Base-by-base conservation (phyloP, 1,284 basidiomycete species). In the Melampsora occidentalis region DNA sequence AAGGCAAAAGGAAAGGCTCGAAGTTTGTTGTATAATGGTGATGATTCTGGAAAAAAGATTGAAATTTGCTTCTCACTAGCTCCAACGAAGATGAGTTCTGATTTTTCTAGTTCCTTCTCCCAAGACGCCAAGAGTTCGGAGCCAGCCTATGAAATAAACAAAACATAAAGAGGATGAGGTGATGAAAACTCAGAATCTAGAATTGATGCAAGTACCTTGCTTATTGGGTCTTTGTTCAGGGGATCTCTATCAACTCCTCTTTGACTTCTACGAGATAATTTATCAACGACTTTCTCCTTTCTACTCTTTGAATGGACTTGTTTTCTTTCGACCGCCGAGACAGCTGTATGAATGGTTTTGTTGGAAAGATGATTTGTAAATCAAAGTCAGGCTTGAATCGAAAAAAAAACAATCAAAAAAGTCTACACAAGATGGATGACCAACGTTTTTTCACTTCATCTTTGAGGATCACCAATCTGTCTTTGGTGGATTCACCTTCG, bases 51-150 rank as follows among this genome's bases (percentile, higher is more conserved):
- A 57, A 57, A n/a, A 20, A 22, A 14, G 16, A 57, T 57, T 16
- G 20, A 53, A 16, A 53, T 25, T 53, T 53, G 51, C 14, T 53
- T 53, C 25, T 14, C 7, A 28, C 25, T 57, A 28, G 53, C 53
- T 6, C 53, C 53, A 57, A 57, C 25, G 18, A 57, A 57, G 53
- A 57, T 57, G 2, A 57, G 12, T 28, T 57, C 53, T 2, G 53
- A 57, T 57, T 22, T 28, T n/a, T 28, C 20, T 42, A 57, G 14
- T 57, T 57, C n/a, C 2, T n/a, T 28, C 22, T n/a, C 20, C 53
- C 53, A 57, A n/a, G 53, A 57, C 25, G n/a, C n/a, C 53, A 57
- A 57, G 53, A 57, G n/a, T 28, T 57, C 53, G 25, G 18, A 18
- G 51, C 20, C 22, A 20, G 51, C 20, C 51, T 25, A 18, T 16